A percentile compares a stretch with the other conserved stretches of the same genome.
Conservation (phyloP, 805 yeast species). For the Starmerella powellii region DNA sequence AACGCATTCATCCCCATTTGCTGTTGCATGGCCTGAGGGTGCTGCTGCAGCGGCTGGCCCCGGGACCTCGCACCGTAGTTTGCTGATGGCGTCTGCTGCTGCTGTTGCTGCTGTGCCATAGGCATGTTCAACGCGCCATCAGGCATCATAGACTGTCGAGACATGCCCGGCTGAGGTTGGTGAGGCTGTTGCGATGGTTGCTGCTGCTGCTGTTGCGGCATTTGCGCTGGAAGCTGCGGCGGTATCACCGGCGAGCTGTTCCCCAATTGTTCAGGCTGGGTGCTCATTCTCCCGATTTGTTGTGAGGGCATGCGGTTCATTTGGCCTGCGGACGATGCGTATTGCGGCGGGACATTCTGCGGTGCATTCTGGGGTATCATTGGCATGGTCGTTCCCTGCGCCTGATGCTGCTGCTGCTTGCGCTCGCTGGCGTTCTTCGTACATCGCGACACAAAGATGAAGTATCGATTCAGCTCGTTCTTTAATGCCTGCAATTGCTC, state of each 20-base stretch:
- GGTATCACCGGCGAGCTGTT: too few species aligned
- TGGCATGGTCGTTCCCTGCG: background rate
- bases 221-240: conserved; percentile 30
- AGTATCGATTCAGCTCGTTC: conserved; percentile 60
- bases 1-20: too few species aligned
- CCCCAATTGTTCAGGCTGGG: too few species aligned
- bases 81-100: too few species aligned
- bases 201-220: conserved; percentile 26
- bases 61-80: conserved; percentile 44
- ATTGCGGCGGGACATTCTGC: background rate
- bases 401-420: conserved; percentile 2
- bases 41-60: background rate
- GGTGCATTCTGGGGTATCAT: background rate
- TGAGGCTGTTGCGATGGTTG: conserved; percentile 18
- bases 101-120: conserved; percentile 23
- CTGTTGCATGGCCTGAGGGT: background rate
- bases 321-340: background rate
- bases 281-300: too few species aligned
- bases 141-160: background rate
- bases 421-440: conserved; percentile 11
- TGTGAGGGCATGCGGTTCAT: too few species aligned
- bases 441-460: conserved; percentile 54
- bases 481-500: conserved; percentile 59
- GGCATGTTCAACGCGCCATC: too few species aligned
- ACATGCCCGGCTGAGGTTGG: conserved; percentile 9